phyloP scores from a whole-genome alignment of 139 green algal species.

The Coccomyxa sp. region DNA sequence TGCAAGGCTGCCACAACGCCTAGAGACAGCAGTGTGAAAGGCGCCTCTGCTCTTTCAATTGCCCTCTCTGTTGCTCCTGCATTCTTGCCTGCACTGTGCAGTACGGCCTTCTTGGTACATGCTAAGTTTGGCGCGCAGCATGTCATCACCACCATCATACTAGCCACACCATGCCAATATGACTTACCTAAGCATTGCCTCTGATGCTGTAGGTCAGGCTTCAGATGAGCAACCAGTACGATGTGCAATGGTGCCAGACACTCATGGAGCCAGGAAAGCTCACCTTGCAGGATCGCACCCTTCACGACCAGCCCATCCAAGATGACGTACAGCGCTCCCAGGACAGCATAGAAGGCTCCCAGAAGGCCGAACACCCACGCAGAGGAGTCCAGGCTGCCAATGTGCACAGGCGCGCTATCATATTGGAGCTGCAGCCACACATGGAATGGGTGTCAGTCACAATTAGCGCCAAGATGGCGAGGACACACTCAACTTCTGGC shows the following conservation, averaged over 20 bases:
- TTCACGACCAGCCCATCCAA: not conserved
- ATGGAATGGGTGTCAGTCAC: not conserved
- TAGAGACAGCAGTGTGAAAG: not conserved
- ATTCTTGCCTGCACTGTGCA: too few relatives aligned
- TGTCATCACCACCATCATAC: not conserved
- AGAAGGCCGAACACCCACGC: slow-evolving; percentile 11
- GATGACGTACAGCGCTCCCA: slow-evolving; percentile 8
- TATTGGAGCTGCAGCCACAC: not conserved
- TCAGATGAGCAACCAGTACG: not conserved
- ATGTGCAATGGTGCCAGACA: not conserved
- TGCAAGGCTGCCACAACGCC: slow-evolving; percentile 7
- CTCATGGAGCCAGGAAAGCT: not conserved
- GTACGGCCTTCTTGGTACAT: too few relatives aligned
- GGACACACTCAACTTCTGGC: not conserved
- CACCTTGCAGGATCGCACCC: not conserved
- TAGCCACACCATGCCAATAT: not conserved
- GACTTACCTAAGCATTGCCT: not conserved
- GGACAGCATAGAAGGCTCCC: slow-evolving; percentile 21
- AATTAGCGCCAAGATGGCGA: not conserved
- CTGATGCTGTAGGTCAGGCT: not conserved
- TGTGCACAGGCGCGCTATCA: not conserved
- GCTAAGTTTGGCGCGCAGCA: too few relatives aligned
- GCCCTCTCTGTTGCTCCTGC: not conserved
- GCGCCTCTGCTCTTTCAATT: not conserved
- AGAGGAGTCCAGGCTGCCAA: slow-evolving; percentile 16